These are phyloP conservation scores for Daedaleopsis nitida DNA, from an alignment of 768 basidiomycete species.

Conservation along the genomic window DNA sequence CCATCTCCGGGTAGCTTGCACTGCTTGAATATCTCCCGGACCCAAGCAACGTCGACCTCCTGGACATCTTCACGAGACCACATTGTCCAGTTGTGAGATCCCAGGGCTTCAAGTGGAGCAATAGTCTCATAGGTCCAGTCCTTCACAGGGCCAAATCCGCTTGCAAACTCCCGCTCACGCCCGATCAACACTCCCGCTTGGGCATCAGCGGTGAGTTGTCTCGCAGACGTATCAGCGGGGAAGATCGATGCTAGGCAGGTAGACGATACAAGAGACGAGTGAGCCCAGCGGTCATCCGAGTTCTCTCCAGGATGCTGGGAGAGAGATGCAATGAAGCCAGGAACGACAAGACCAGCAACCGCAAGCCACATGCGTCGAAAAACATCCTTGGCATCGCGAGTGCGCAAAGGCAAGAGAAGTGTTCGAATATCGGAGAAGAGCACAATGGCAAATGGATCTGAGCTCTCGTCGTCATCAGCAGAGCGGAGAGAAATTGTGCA, in stretches of 20 bases:
- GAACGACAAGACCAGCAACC: slow-evolving; percentile 69
- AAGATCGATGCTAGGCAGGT: slow-evolving; percentile 55
- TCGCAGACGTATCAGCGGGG: slow-evolving; percentile 38
- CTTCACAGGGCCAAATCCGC: slow-evolving; percentile 68
- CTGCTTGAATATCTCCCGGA: slow-evolving; percentile 61
- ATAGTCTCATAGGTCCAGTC: slow-evolving; percentile 61
- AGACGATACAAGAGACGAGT: slow-evolving; percentile 46
- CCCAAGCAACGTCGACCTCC: slow-evolving; percentile 49
- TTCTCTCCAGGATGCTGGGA: slow-evolving; percentile 34
- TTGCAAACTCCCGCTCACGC: slow-evolving; percentile 59
- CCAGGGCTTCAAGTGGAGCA: slow-evolving; percentile 53
- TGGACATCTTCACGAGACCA: slow-evolving; percentile 54
- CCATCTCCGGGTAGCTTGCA: slow-evolving; percentile 51
- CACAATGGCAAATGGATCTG: slow-evolving; percentile 74
- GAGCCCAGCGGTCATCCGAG: slow-evolving; percentile 73
- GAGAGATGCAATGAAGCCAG: slow-evolving; percentile 56
- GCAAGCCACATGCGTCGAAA: slow-evolving; percentile 75
- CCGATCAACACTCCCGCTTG: slow-evolving; percentile 69
- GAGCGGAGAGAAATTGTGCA: slow-evolving; percentile 56
- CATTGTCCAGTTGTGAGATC: slow-evolving; percentile 38
- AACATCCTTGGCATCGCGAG: slow-evolving; percentile 47
- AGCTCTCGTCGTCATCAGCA: slow-evolving; percentile 45
- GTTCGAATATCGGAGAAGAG: slow-evolving; percentile 73
- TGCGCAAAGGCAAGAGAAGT: slow-evolving; percentile 48
- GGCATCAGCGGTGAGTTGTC: slow-evolving; percentile 53